A percentile compares a stretch with the other conserved stretches of the same genome.
phyloP scores from a whole-genome alignment of 1,139 yeast genomes.

The Pichia sp. region DNA sequence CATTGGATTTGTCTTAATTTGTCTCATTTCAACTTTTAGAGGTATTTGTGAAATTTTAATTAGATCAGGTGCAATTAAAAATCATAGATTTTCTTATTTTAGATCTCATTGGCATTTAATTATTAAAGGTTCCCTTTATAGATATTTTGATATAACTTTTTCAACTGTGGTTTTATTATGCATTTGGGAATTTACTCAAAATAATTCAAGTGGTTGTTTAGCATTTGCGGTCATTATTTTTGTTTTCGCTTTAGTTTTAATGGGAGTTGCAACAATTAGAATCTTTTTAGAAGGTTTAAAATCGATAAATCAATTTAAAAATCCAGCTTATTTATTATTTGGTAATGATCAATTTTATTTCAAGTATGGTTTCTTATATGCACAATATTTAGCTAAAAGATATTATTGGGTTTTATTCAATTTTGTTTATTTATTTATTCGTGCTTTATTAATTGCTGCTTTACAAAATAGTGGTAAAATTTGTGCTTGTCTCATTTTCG shows the following conservation, averaged over 20 bases:
- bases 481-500: slow-evolving; percentile 73
- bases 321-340: slow-evolving; percentile 86
- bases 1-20: slow-evolving; percentile 65
- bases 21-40: slow-evolving; percentile 62
- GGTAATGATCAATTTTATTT: slow-evolving; percentile 80
- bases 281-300: slow-evolving; percentile 67
- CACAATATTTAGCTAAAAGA: slow-evolving; percentile 82
- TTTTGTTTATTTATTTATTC: slow-evolving; percentile 59
- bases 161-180: slow-evolving; percentile 81
- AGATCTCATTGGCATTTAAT: slow-evolving; percentile 75
- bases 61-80: slow-evolving; percentile 53
- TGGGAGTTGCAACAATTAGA: slow-evolving; percentile 67
- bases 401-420: slow-evolving; percentile 74
- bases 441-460: slow-evolving; percentile 81
- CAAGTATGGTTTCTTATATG: slow-evolving; percentile 88
- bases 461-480: slow-evolving; percentile 74
- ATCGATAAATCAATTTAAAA: slow-evolving; percentile 68
- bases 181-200: slow-evolving; percentile 80
- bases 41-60: slow-evolving; percentile 67
- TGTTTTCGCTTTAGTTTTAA: slow-evolving; percentile 51
- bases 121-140: slow-evolving; percentile 81
- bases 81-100: slow-evolving; percentile 66
- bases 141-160: slow-evolving; percentile 73
- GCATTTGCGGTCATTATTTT: slow-evolving; percentile 61
- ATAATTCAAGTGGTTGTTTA: slow-evolving; percentile 79